phyloP scores from a whole-genome alignment of 805 yeast genomes.

The Clavispora vitiphila region DNA sequence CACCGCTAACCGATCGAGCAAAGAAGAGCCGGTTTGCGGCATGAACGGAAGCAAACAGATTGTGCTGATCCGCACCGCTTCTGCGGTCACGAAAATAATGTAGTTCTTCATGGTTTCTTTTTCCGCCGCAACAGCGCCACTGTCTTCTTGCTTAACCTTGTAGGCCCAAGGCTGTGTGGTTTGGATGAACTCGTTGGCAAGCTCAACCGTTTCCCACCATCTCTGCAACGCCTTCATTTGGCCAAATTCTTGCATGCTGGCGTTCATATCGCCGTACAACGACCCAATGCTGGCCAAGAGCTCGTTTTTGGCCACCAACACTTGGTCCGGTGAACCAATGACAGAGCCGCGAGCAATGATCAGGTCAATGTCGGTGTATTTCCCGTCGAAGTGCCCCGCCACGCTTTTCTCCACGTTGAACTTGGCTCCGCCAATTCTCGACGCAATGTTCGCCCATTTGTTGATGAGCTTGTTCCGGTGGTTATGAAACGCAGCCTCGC shows the following conservation, averaged over 20 bases:
- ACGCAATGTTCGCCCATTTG: slow-evolving; percentile 75
- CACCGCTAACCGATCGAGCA: slow-evolving; percentile 65
- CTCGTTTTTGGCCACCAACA: slow-evolving; percentile 2
- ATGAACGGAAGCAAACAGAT: slow-evolving; percentile 68
- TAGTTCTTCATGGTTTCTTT: slow-evolving; percentile 32
- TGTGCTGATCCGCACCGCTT: slow-evolving; percentile 61
- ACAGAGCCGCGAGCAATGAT: slow-evolving; percentile 12
- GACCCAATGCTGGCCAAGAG: slow-evolving; percentile 6
- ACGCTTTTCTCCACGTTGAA: slow-evolving; percentile 53
- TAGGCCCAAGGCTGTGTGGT: slow-evolving; percentile 71
- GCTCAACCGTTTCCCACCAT: slow-evolving; percentile 55
- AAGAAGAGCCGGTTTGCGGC: slow-evolving; percentile 53
- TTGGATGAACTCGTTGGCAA: slow-evolving; percentile 66
- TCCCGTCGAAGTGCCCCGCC: slow-evolving; percentile 17
- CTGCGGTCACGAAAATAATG: slow-evolving; percentile 62
- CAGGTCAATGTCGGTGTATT: slow-evolving; percentile 20
- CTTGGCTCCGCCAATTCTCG: slow-evolving; percentile 67
- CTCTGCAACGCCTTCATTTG: slow-evolving; percentile 51
- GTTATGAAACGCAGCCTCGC: slow-evolving; percentile 47
- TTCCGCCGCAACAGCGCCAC: slow-evolving; percentile 16
- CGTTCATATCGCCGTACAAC: slow-evolving; percentile 31
- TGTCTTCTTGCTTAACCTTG: slow-evolving; percentile 18
- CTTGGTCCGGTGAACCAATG: slow-evolving; percentile 12
- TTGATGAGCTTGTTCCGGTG: slow-evolving; percentile 67
- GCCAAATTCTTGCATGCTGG: slow-evolving; percentile 42